Base-by-base conservation (phyloP, 1,284 basidiomycete species). In the Cutaneotrichosporon dermatis region DNA sequence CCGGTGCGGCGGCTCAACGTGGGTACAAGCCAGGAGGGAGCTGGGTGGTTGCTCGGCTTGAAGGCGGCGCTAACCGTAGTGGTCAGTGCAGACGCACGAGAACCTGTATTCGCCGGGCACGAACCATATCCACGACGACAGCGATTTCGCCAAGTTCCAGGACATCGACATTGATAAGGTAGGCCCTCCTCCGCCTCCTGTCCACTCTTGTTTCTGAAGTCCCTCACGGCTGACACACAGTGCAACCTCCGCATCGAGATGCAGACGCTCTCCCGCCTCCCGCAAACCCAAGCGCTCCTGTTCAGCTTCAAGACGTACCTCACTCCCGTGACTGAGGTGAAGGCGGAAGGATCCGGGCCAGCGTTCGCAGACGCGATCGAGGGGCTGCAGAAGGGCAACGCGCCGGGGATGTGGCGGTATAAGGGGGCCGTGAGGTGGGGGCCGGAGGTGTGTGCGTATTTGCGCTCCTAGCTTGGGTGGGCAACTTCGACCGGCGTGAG, bases 271-370 rank as follows among this genome's bases (percentile, higher is more conserved):
- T 51, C 52, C 7, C 61, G 61, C 15, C 49, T 63, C 33, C 61
- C 58, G 6, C 8, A 43, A 5, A 49, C 58, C 4, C 12, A 42
- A 4, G 61, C 58, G 7, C 52, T 63, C 15, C 43, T 63, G 16
- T 63, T 63, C 55, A 39, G 33, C 25, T 63, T 63, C 55, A 59
- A 59, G 55, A 63, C 58, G 40, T 63, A 59, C 52, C 37, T 63
- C 33, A 51, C 50, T 13, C 58, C 61, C 11, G 48, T 63, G 13
- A 40, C 54, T 1, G 46, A 59, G 16, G 33, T 62, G 33, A 53
- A 54, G 51, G 60, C 60, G 1, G 56, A 62, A 51, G 60, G 60
- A 0, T 35, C n/a, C 6, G 60, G 57, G 0, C 50, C 54, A 6
- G 43, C 37, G 51, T 33, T 62, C 6, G 60, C 60, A 3, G 60